Evolutionary conservation across 2,329 filamentous ascomycete species (phyloP), one percentile per base, ranked within the genome.

Genomic region (Fusarium irregulare): DNA sequence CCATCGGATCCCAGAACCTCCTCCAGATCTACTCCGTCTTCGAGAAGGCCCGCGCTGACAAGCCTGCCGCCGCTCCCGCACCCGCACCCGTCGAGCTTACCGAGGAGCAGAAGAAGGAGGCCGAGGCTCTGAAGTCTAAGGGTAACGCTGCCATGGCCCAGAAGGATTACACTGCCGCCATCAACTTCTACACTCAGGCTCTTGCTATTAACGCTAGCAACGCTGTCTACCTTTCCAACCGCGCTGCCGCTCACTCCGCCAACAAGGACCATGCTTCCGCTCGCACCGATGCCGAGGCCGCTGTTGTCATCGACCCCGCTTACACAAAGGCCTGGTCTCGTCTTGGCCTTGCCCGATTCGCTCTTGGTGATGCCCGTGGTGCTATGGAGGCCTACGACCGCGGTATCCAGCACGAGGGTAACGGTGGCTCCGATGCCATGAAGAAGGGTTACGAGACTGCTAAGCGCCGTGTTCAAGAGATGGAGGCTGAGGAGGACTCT

Each of bases 261-360:
- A 89, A 89, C 67, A 89, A 90, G 74, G 91, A 97, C 82, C 94
- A 98, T 83, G 89, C 91, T 67, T 90, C 92, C 68, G 96, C 96
- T 14, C 90, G 89, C 75, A 86, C 91, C 66, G 96, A 99, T 80
- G 96, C 96, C 48, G 95, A 98, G 83, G 88, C 96, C 71, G 96
- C 96, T 58, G 93, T 96, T 59, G 88, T 89, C 60, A 88, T 94
- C 57, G 96, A 99, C 80, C 93, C 96, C 14, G 90, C 89, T 79
- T 99, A 98, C 86, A 97, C 94, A 72, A 98, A 99, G 84, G 96
- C 94, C 18, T 99, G 96, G 96, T 96, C 92, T 74, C 89, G 96
- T 66, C 87, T 99, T 21, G 96, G 96, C 21, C 90, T 98, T 41
- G 96, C 96, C 45, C 89, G 92, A 66, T 99, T 95, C 81, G 95